Percentiles rank a stretch among this genome's conserved stretches.
Evolutionary conservation across 495 filamentous ascomycete genomes (phyloP).

Genomic region (Immersiella caudata): DNA sequence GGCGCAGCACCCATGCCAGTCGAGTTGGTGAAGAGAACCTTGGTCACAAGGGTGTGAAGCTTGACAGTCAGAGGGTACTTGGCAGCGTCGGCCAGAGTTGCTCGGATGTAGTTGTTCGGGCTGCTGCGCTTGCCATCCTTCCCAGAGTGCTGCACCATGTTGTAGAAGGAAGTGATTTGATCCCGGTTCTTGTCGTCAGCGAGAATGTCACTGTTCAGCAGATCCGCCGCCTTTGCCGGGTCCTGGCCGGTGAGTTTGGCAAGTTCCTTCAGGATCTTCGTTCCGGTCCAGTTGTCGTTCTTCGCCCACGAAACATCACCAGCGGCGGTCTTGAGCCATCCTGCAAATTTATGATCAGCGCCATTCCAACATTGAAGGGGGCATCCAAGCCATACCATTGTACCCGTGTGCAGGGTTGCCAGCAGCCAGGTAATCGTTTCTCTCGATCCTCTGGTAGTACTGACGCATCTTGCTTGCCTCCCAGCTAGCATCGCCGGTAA

Average conservation of each 20-base stretch:
- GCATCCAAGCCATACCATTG: constrained; percentile 28
- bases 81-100: constrained; percentile 48
- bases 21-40: constrained; percentile 44
- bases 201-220: constrained; percentile 47
- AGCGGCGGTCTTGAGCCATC: constrained; percentile 46
- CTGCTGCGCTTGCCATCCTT: constrained; percentile 44
- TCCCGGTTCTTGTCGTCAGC: constrained; percentile 40
- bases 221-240: constrained; percentile 30
- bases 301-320: constrained; percentile 39
- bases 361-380: neutral
- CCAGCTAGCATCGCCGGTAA: constrained; percentile 51
- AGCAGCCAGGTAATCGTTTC: constrained; percentile 44
- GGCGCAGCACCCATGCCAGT: constrained; percentile 31
- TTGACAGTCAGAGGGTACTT: constrained; percentile 51
- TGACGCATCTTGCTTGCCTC: constrained; percentile 49
- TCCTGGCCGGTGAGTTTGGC: constrained; percentile 43
- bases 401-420: constrained; percentile 49
- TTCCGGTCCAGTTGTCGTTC: constrained; percentile 30
- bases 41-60: constrained; percentile 51
- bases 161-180: constrained; percentile 46
- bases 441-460: constrained; percentile 48
- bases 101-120: constrained; percentile 48
- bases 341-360: constrained; percentile 14
- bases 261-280: constrained; percentile 38
- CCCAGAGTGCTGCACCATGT: constrained; percentile 46